A percentile compares a stretch with the other conserved stretches of the same genome.
These are phyloP conservation scores for Leucosporidium creatinivorum DNA, from an alignment of 768 basidiomycete species.

Conservation along the genomic window DNA sequence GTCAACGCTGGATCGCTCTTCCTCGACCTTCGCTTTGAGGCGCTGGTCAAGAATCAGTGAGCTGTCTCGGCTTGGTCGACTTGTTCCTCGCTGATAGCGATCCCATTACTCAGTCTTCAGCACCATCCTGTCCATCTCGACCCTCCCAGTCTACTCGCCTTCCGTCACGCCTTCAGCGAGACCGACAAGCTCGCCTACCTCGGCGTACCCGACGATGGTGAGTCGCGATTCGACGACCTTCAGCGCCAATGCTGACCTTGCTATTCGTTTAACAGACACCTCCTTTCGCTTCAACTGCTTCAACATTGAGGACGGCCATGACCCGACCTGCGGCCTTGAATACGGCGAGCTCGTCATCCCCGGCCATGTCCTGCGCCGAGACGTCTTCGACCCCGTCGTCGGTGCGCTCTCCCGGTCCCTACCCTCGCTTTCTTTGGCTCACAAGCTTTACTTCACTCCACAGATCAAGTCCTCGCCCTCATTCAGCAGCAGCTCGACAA, in stretches of 20 bases:
- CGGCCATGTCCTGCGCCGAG: conserved; percentile 67
- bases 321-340: conserved; percentile 66
- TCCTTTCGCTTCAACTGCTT: conserved; percentile 84
- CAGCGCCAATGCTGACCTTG: not conserved
- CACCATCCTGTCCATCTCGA: conserved; percentile 82
- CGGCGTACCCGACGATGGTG: conserved; percentile 64
- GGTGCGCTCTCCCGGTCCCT: not conserved
- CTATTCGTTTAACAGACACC: not conserved
- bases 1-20: conserved; percentile 81
- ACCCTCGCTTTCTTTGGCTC: not conserved
- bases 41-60: conserved; percentile 57
- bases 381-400: conserved; percentile 84
- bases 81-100: not conserved
- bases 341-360: conserved; percentile 79
- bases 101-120: conserved; percentile 47
- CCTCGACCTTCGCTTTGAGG: conserved; percentile 78
- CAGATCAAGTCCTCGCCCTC: conserved; percentile 59
- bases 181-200: conserved; percentile 73
- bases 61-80: not conserved
- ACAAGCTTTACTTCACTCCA: not conserved
- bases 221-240: conserved; percentile 49
- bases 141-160: conserved; percentile 50
- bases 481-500: conserved; percentile 63
- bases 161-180: conserved; percentile 57
- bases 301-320: conserved; percentile 62